Evolutionary conservation across 192 early-diverging fungal species (phyloP).

Genomic region (Mortierella alpina): DNA sequence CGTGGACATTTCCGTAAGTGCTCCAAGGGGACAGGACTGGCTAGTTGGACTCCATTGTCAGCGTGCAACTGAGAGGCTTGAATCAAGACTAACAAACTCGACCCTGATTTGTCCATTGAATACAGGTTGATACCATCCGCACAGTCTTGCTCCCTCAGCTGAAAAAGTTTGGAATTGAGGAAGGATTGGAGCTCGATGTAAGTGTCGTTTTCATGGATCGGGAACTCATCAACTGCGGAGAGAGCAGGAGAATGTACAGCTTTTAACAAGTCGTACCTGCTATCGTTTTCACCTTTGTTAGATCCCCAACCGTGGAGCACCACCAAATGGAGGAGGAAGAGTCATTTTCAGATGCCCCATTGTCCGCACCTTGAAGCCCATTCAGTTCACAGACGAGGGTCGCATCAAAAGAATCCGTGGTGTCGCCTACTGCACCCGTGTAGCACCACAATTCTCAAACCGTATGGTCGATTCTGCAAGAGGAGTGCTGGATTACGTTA

Average conservation of each 20-base stretch:
- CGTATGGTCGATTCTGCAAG: slow-evolving; percentile 91
- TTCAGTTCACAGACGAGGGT: slow-evolving; percentile 87
- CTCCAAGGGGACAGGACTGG: background rate
- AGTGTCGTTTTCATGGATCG: background rate
- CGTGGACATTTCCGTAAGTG: slow-evolving; percentile 84
- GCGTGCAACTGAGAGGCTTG: background rate
- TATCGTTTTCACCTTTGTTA: slow-evolving; percentile 19
- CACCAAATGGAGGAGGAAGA: slow-evolving; percentile 93
- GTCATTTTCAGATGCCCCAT: slow-evolving; percentile 88
- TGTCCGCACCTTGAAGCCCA: slow-evolving; percentile 79
- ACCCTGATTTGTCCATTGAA: background rate
- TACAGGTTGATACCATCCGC: slow-evolving; percentile 86
- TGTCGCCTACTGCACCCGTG: slow-evolving; percentile 87
- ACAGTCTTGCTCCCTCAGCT: slow-evolving; percentile 90
- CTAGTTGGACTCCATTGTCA: background rate
- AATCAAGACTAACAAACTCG: background rate
- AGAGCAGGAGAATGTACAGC: background rate
- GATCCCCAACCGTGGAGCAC: slow-evolving; percentile 89
- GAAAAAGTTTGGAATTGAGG: slow-evolving; percentile 87
- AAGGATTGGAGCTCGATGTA: slow-evolving; percentile 85
- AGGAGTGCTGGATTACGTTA: slow-evolving; percentile 91
- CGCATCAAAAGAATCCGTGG: slow-evolving; percentile 94
- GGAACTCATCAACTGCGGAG: too few species aligned
- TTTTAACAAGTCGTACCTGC: background rate
- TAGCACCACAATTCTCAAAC: slow-evolving; percentile 96